phyloP scores from a whole-genome alignment of 352 stramenopile genomes.

The Lagenidium giganteum region DNA sequence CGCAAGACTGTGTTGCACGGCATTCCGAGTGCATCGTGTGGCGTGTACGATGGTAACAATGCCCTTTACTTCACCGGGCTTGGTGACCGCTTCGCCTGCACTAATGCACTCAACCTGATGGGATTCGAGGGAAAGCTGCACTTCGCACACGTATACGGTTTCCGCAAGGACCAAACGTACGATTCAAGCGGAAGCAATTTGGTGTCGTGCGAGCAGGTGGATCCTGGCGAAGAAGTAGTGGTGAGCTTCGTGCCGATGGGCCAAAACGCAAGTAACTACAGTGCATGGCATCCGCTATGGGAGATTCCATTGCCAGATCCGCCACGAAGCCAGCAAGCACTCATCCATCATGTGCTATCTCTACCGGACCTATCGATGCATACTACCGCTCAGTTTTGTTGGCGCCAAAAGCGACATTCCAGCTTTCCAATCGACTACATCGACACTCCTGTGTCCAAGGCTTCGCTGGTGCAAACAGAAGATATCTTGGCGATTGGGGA shows the following conservation, averaged over 20 bases:
- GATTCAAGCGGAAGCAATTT: constrained; percentile 30
- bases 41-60: constrained; percentile 18
- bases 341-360: constrained; percentile 13
- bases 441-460: too few relatives aligned
- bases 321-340: too few relatives aligned
- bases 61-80: constrained; percentile 45
- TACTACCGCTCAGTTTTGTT: constrained; percentile 28
- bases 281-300: constrained; percentile 25
- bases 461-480: too few relatives aligned
- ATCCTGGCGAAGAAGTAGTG: constrained; percentile 29
- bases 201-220: constrained; percentile 31
- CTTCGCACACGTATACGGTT: constrained; percentile 46
- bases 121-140: constrained; percentile 41
- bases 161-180: constrained; percentile 24
- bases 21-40: constrained; percentile 35
- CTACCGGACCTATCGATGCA: constrained; percentile 29
- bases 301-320: constrained; percentile 20
- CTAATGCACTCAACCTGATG: constrained; percentile 22
- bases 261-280: constrained; percentile 19
- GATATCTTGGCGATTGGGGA: constrained; percentile 10
- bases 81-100: constrained; percentile 31
- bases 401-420: constrained; percentile 45
- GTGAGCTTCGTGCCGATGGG: constrained; percentile 26
- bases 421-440: constrained; percentile 40
- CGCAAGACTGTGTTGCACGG: constrained; percentile 40